Base-by-base conservation (phyloP, 805 yeast species). In the Cyberlindnera sargentensis region DNA sequence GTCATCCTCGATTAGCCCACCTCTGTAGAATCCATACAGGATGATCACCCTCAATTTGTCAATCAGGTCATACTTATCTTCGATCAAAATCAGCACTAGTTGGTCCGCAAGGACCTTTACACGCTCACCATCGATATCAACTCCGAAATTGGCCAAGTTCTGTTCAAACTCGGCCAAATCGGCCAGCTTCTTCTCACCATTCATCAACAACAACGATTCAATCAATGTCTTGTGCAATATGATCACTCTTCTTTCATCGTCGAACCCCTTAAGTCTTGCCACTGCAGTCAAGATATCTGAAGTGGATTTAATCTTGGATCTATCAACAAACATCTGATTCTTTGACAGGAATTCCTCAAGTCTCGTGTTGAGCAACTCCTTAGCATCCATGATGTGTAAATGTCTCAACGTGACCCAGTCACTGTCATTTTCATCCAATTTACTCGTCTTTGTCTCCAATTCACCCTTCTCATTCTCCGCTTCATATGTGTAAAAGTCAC, bases 161-260 rank as follows among this genome's bases (percentile, higher is more conserved):
- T 90, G 96, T 63, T 93, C 98, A 46, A 89, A 72, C 49, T 86
- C 93, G 1, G 95, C 87, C 20, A 85, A 70, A 47, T 78, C 87
- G 7, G 83, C 79, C 50, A 88, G 64, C 48, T 75, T 72, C 47
- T 79, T 69, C 28, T 68, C 70, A 40, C 80, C 75, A 58, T 82
- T 80, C 11, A 72, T 63, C 27, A 70, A 72, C 62, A 85, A 68
- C 57, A 90, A 79, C 55, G 78, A 80, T 49, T 82, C 85, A 36
- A 80, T 74, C 40, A 82, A 62, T 3, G 76, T 73, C 53, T 76
- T 76, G 57, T 82, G 89, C 39, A 79, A 60, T 23, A 78, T 72
- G 33, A 79, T 67, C 48, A 76, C 73, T 57, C 77, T 73, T 65
- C 86, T 70, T 47, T 80, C 86, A 50, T 76, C 78, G 55, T 80